phyloP scores from a whole-genome alignment of 106 monocot species.

The Triglochin maritima region DNA sequence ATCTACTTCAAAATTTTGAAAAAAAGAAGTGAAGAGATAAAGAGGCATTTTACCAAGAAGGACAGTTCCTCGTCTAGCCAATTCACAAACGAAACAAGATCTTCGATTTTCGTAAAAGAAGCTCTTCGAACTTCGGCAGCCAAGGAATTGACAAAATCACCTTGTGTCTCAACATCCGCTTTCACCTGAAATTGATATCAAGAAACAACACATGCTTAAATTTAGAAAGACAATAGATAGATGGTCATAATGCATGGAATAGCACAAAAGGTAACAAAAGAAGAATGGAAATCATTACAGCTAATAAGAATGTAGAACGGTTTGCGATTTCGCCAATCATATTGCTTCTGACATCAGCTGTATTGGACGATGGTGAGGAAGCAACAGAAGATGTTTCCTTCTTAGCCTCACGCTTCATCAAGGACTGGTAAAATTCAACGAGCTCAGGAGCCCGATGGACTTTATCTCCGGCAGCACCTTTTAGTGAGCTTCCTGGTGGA shows the following conservation, averaged over 20 bases:
- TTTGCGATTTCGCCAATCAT: conserved; percentile 98
- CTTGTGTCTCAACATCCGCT: conserved; percentile 97
- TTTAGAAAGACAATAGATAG: neutral
- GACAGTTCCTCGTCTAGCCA: conserved; percentile 98
- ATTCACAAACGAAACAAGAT: conserved; percentile 80
- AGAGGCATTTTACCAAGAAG: conserved; percentile 56
- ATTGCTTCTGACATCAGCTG: conserved; percentile 59
- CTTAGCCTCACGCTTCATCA: conserved; percentile 91
- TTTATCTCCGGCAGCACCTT: conserved; percentile 31
- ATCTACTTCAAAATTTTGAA: neutral
- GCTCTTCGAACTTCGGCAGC: conserved; percentile 62
- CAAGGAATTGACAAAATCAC: conserved; percentile 83
- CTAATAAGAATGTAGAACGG: conserved; percentile 74
- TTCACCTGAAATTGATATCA: conserved; percentile 52
- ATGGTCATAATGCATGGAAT: neutral
- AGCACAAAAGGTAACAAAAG: neutral
- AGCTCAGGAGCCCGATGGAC: conserved; percentile 90
- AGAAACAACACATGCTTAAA: neutral
- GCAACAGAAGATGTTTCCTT: conserved; percentile 30
- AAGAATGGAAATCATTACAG: conserved; percentile 34
- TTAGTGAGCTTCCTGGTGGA: conserved; percentile 33
- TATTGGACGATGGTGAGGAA: conserved; percentile 28
- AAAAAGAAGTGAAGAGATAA: neutral
- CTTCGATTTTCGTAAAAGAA: conserved; percentile 60
- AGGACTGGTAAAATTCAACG: conserved; percentile 83